Conservation (phyloP, 768 basidiomycete genomes). For the Boletus sp. region DNA sequence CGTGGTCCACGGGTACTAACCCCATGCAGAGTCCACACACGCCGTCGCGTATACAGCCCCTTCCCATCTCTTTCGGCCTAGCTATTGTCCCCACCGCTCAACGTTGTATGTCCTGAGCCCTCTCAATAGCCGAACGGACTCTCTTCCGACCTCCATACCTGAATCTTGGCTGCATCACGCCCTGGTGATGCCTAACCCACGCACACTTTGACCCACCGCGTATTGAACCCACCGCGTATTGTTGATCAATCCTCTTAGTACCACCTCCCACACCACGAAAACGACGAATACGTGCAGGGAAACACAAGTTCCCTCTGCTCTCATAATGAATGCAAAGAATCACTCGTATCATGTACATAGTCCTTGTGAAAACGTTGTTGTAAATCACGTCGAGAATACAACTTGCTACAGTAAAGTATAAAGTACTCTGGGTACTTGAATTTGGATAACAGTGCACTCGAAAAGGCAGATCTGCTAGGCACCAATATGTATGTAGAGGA, state of each 20-base stretch:
- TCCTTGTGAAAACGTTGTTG: no score
- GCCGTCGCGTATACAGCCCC: background rate
- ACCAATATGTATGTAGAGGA: background rate
- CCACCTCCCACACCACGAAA: background rate
- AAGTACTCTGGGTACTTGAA: no score
- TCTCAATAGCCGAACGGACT: slow-evolving; percentile 3
- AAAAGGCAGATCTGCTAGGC: background rate
- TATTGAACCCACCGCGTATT: no score
- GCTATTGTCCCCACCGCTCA: background rate
- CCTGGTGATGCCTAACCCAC: background rate
- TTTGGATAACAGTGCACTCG: no score
- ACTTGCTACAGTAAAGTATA: no score
- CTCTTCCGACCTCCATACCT: slow-evolving; percentile 15
- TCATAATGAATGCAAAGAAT: no score
- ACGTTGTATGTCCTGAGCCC: slow-evolving; percentile 10
- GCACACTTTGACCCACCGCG: slow-evolving; percentile 8
- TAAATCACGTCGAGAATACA: no score
- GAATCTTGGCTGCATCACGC: slow-evolving; percentile 21
- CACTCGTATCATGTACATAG: no score
- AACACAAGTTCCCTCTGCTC: no score
- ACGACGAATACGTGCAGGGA: no score
- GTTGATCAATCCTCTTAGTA: slow-evolving; percentile 11
- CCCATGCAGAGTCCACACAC: background rate
- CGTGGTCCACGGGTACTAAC: background rate
- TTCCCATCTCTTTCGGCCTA: background rate